Evolutionary conservation across 176 grass and related monocot species (phyloP).

Genomic region (Raddia distichophylla): DNA sequence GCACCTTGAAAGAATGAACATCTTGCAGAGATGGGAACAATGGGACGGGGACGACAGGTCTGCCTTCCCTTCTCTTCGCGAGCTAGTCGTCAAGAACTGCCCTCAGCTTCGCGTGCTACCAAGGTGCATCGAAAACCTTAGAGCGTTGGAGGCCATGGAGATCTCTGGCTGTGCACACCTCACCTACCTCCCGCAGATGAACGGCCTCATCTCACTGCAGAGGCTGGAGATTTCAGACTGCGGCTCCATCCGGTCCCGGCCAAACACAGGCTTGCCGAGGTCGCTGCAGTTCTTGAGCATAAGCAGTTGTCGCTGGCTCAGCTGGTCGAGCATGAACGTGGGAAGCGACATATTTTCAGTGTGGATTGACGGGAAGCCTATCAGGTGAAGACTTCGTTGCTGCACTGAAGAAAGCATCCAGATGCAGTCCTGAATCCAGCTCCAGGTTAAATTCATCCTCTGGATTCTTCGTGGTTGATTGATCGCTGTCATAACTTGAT

Average conservation of each 20-base stretch:
- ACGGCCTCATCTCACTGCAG: background rate
- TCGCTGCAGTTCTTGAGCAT: constrained; percentile 48
- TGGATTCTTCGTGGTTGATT: too few relatives aligned
- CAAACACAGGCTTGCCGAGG: constrained; percentile 23
- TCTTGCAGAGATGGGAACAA: constrained; percentile 16
- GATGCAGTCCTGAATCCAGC: too few relatives aligned
- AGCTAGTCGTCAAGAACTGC: constrained; percentile 54
- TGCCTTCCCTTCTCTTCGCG: constrained; percentile 23
- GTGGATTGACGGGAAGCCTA: constrained; percentile 33
- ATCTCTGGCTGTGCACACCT: constrained; percentile 42
- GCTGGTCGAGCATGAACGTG: background rate
- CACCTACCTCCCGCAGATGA: constrained; percentile 37
- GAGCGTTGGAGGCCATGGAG: constrained; percentile 47
- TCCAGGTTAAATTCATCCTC: too few relatives aligned
- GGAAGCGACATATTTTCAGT: constrained; percentile 34
- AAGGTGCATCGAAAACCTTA: constrained; percentile 27
- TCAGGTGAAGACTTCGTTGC: background rate
- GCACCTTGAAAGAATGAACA: constrained; percentile 43
- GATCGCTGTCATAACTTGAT: too few relatives aligned
- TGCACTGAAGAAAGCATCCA: too few relatives aligned
- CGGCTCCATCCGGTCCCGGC: constrained; percentile 20
- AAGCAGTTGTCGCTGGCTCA: constrained; percentile 31
- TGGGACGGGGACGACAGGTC: constrained; percentile 10
- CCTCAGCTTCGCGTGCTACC: constrained; percentile 37
- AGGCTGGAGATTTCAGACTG: constrained; percentile 51